phyloP scores from a whole-genome alignment of 2,329 filamentous ascomycete species.

The Hymenoscyphus infarciens region DNA sequence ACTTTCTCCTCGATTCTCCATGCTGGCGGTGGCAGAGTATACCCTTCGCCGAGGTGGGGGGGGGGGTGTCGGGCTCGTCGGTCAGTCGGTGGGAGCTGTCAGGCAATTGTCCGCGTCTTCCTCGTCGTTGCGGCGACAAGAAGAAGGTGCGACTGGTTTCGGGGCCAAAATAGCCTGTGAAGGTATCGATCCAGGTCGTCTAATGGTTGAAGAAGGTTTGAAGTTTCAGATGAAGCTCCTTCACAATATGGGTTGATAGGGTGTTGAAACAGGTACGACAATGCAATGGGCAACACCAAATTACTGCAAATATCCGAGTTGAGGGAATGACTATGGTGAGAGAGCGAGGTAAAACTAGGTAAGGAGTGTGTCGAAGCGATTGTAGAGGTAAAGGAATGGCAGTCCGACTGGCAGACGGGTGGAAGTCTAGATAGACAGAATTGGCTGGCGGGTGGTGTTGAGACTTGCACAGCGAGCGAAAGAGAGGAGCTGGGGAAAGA shows the following conservation, averaged over 20 bases:
- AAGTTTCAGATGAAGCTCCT: conserved; percentile 21
- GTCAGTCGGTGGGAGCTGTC: neutral
- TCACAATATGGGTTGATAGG: conserved; percentile 17
- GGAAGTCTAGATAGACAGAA: neutral
- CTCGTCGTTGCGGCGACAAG: conserved; percentile 10
- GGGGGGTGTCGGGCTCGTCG: conserved; percentile 3
- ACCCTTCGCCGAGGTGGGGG: conserved; percentile 13
- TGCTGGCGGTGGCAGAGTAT: conserved; percentile 15
- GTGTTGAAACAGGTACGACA: conserved; percentile 27
- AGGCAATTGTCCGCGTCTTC: neutral
- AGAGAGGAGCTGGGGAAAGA: neutral
- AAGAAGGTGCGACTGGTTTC: conserved; percentile 21
- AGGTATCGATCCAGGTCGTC: neutral
- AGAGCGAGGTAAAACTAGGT: conserved; percentile 15
- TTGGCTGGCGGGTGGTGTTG: neutral
- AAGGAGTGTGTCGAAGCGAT: conserved; percentile 38
- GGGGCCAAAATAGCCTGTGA: neutral
- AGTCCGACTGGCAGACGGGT: conserved; percentile 44
- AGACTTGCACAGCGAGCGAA: neutral
- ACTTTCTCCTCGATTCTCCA: conserved; percentile 25
- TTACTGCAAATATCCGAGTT: conserved; percentile 11
- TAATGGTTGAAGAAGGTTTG: conserved; percentile 6
- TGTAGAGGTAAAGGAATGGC: conserved; percentile 49
- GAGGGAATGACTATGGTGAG: conserved; percentile 37
- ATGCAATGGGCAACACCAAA: conserved; percentile 5